Conservation (phyloP, 495 filamentous ascomycete genomes). For the Aspergillus bertholletiae region DNA sequence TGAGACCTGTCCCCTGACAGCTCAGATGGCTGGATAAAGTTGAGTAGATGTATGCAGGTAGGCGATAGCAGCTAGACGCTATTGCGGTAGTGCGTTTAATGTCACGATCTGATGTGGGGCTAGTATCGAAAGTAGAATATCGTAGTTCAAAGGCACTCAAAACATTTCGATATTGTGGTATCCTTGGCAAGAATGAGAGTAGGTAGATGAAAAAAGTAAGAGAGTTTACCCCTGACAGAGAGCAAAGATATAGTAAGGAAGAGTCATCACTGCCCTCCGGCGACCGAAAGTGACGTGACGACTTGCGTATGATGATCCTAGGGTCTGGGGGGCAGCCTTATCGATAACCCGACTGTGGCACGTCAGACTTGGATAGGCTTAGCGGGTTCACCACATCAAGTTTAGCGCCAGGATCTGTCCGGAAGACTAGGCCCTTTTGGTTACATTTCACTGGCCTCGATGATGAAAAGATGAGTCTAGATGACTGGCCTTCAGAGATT, state of each 20-base stretch:
- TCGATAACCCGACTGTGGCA: slow-evolving; percentile 10
- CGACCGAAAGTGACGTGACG: slow-evolving; percentile 33
- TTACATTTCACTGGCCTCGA: slow-evolving; percentile 15
- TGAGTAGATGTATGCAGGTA: slow-evolving; percentile 16
- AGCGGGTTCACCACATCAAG: background rate
- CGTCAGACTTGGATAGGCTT: background rate
- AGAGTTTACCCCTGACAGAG: background rate
- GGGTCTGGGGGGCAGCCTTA: slow-evolving; percentile 16
- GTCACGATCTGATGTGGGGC: slow-evolving; percentile 15
- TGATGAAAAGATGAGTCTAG: slow-evolving; percentile 16
- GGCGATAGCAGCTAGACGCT: slow-evolving; percentile 14
- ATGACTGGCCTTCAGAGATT: background rate
- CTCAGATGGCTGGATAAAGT: slow-evolving; percentile 5
- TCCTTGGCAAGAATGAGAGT: background rate
- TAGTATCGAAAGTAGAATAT: slow-evolving; percentile 1
- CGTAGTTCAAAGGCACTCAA: background rate
- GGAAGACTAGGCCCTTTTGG: slow-evolving; percentile 18
- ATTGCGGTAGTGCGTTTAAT: slow-evolving; percentile 13
- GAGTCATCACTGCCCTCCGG: background rate
- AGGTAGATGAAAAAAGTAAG: slow-evolving; percentile 2
- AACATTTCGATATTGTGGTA: background rate
- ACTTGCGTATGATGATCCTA: slow-evolving; percentile 27
- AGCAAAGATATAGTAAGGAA: background rate
- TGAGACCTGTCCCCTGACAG: background rate
- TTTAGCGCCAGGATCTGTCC: slow-evolving; percentile 10